These are phyloP conservation scores for Schwanniomyces pseudopolymorphus DNA, from an alignment of 805 yeast species.

Conservation along the genomic window DNA sequence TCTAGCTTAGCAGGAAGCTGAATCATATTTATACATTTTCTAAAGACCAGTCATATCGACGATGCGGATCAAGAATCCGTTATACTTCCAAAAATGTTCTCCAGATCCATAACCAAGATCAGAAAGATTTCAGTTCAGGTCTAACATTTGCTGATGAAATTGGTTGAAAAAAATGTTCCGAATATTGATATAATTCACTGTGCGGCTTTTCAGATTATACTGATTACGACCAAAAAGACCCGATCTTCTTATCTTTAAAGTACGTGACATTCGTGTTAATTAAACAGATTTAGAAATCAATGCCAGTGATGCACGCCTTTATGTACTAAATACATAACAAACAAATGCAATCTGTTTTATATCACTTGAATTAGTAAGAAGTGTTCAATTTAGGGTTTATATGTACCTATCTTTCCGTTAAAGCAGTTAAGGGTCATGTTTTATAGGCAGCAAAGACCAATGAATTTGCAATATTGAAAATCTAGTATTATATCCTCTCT, in stretches of 20 bases:
- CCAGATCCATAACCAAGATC: neutral
- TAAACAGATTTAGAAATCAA: neutral
- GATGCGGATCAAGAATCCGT: neutral
- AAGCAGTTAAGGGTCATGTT: too few relatives aligned
- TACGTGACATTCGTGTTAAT: neutral
- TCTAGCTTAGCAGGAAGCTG: neutral
- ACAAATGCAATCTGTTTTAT: too few relatives aligned
- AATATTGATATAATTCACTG: neutral
- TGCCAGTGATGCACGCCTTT: neutral
- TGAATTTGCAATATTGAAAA: too few relatives aligned
- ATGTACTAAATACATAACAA: too few relatives aligned
- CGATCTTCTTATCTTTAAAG: neutral
- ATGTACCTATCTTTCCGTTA: too few relatives aligned
- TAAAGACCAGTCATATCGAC: neutral
- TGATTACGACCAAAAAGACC: neutral
- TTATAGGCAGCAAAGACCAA: too few relatives aligned
- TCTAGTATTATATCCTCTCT: too few relatives aligned
- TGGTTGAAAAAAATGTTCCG: neutral
- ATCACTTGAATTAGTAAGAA: neutral
- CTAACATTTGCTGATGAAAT: neutral
- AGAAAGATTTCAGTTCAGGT: neutral
- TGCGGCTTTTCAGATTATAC: neutral
- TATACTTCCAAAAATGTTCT: neutral
- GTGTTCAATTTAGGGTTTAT: too few relatives aligned
- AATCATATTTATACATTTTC: neutral